A percentile compares a stretch with the other conserved stretches of the same genome.
Conservation (phyloP, 139 green algal species). For the Picochlorum sp. region DNA sequence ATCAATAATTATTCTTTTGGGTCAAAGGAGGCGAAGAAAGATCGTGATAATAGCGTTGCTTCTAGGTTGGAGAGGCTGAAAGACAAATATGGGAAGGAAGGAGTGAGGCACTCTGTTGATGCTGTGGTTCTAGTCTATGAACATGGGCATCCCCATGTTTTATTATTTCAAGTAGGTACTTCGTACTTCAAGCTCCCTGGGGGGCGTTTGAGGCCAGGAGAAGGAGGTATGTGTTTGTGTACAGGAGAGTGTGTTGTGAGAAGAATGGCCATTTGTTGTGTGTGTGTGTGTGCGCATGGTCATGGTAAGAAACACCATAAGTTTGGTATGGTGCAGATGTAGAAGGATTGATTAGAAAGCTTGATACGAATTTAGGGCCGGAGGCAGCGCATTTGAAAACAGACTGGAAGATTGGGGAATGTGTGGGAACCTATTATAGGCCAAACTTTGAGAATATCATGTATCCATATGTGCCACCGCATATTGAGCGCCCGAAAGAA, state of each 20-base stretch:
- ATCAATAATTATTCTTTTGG: slow-evolving; percentile 86
- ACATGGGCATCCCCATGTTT: slow-evolving; percentile 87
- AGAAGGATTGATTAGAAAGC: slow-evolving; percentile 78
- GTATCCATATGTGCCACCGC: slow-evolving; percentile 91
- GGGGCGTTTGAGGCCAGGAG: slow-evolving; percentile 73
- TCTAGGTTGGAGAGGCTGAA: slow-evolving; percentile 59
- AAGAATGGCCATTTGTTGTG: background rate
- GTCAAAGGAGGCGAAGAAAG: slow-evolving; percentile 59
- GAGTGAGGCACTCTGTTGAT: slow-evolving; percentile 74
- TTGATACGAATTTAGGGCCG: slow-evolving; percentile 65
- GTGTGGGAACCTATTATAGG: slow-evolving; percentile 35
- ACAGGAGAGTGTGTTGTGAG: background rate
- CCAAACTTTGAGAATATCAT: slow-evolving; percentile 88
- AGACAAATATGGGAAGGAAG: slow-evolving; percentile 73
- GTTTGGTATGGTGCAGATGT: slow-evolving; percentile 56
- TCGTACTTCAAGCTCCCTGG: slow-evolving; percentile 85
- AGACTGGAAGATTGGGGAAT: slow-evolving; percentile 28
- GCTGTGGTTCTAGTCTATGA: slow-evolving; percentile 81
- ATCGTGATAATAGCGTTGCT: slow-evolving; percentile 65
- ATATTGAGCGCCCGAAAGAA: slow-evolving; percentile 95
- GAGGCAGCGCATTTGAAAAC: slow-evolving; percentile 22
- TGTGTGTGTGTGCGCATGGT: background rate
- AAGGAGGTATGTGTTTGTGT: slow-evolving; percentile 63
- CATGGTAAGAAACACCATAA: too few relatives aligned
- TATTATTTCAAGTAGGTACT: slow-evolving; percentile 75